Conservation (phyloP, 1,139 yeast genomes). For the Saccharomyces hybrid region DNA sequence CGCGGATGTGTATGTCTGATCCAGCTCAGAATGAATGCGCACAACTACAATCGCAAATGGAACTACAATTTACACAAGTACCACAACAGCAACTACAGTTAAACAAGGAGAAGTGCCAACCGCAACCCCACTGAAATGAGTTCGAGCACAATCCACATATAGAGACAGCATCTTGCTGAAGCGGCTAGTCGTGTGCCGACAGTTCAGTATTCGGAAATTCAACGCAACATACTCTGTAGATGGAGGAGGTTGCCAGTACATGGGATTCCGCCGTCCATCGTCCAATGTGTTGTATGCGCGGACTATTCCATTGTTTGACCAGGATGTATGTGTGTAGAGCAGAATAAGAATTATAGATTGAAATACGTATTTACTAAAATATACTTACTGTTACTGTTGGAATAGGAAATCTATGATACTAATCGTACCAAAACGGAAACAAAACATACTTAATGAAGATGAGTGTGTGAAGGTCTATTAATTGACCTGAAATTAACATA, state of each 20-base stretch:
- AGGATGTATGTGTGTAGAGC: slow-evolving; percentile 35
- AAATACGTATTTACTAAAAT: no score
- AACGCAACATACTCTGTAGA: slow-evolving; percentile 47
- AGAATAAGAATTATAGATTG: slow-evolving; percentile 1
- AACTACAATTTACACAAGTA: neutral
- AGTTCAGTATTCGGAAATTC: neutral
- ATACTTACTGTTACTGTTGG: neutral
- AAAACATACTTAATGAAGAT: neutral
- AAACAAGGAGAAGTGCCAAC: neutral
- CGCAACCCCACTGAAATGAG: neutral
- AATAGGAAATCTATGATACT: neutral
- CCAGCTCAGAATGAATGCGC: neutral
- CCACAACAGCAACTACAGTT: neutral
- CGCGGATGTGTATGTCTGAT: neutral
- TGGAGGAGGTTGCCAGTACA: slow-evolving; percentile 60
- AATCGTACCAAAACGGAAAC: neutral
- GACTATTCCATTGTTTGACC: slow-evolving; percentile 35
- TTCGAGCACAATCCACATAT: neutral
- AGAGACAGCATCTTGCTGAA: neutral
- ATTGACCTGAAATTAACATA: neutral
- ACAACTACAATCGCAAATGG: neutral
- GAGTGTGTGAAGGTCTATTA: neutral
- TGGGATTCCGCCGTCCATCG: slow-evolving; percentile 50
- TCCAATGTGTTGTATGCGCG: slow-evolving; percentile 34
- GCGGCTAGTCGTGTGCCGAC: neutral